Percentiles rank a stretch among this genome's conserved stretches.
Evolutionary conservation across 169 alveolate species (phyloP).

Genomic region (Fabrea salina): DNA sequence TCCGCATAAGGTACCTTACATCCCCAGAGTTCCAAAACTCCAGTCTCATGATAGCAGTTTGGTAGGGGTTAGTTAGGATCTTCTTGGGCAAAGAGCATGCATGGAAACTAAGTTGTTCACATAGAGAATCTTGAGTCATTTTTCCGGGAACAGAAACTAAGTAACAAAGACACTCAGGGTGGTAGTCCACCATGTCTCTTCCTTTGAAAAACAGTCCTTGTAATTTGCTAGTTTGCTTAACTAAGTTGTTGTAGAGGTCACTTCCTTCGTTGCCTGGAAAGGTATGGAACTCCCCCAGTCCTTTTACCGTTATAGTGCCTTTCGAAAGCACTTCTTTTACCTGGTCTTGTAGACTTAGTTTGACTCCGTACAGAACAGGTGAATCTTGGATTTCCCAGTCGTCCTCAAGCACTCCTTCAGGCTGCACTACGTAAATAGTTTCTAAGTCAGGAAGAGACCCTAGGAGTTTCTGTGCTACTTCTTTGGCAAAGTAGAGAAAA

Average conservation of each 20-base stretch:
- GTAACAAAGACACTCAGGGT: slow-evolving; percentile 5
- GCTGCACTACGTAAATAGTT: too few species aligned
- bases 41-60: slow-evolving; percentile 6
- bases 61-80: not conserved
- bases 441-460: too few species aligned
- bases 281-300: too few species aligned
- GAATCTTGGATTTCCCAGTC: too few species aligned
- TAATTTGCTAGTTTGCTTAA: not conserved
- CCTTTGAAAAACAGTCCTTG: slow-evolving; percentile 24
- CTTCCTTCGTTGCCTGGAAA: slow-evolving; percentile 5
- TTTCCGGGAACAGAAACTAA: not conserved
- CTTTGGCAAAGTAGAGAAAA: too few species aligned
- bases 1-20: not conserved
- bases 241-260: not conserved
- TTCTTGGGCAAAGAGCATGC: not conserved
- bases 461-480: too few species aligned
- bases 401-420: too few species aligned
- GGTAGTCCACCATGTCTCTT: slow-evolving; percentile 5
- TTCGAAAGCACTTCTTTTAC: too few species aligned
- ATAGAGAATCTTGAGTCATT: not conserved
- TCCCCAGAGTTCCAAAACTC: not conserved
- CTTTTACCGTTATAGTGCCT: too few species aligned
- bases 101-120: not conserved
- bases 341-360: too few species aligned
- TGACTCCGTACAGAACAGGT: too few species aligned